Evolutionary conservation across 2,329 filamentous ascomycete genomes (phyloP).

Genomic region (Cladophialophora carrionii): DNA sequence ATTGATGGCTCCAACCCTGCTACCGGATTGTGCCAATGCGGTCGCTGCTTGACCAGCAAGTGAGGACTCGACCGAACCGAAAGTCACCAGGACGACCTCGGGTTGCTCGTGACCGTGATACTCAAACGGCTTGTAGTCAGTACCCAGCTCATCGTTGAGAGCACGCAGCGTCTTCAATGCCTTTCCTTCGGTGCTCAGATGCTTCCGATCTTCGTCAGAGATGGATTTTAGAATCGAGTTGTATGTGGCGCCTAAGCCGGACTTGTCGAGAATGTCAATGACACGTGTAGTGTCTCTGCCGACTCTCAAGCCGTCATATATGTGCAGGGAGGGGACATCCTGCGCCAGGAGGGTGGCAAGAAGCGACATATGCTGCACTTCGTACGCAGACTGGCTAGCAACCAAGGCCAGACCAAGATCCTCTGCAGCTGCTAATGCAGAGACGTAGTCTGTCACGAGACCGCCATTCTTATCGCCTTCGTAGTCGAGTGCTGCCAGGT

Average conservation of each 20-base stretch:
- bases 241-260: slow-evolving; percentile 70
- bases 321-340: slow-evolving; percentile 79
- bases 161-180: slow-evolving; percentile 70
- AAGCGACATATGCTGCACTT: slow-evolving; percentile 94
- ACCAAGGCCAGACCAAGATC: slow-evolving; percentile 88
- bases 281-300: slow-evolving; percentile 80
- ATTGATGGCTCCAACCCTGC: slow-evolving; percentile 82
- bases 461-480: slow-evolving; percentile 64
- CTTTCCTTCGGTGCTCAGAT: slow-evolving; percentile 71
- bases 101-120: slow-evolving; percentile 83
- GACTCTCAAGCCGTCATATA: slow-evolving; percentile 83
- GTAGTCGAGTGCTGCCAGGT: slow-evolving; percentile 91
- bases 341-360: slow-evolving; percentile 79
- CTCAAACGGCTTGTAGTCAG: slow-evolving; percentile 89
- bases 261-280: slow-evolving; percentile 76
- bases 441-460: slow-evolving; percentile 84
- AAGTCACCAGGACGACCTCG: slow-evolving; percentile 83
- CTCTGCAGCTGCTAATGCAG: slow-evolving; percentile 78
- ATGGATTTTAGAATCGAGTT: slow-evolving; percentile 66
- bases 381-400: slow-evolving; percentile 81
- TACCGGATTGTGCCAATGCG: slow-evolving; percentile 71
- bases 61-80: slow-evolving; percentile 88
- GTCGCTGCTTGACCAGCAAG: slow-evolving; percentile 78
- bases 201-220: slow-evolving; percentile 67
- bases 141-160: slow-evolving; percentile 90